Percentiles rank a stretch among this genome's conserved stretches.
These are phyloP conservation scores for Theileria orientalis DNA, from an alignment of 169 alveolate genomes.

Conservation along the genomic window DNA sequence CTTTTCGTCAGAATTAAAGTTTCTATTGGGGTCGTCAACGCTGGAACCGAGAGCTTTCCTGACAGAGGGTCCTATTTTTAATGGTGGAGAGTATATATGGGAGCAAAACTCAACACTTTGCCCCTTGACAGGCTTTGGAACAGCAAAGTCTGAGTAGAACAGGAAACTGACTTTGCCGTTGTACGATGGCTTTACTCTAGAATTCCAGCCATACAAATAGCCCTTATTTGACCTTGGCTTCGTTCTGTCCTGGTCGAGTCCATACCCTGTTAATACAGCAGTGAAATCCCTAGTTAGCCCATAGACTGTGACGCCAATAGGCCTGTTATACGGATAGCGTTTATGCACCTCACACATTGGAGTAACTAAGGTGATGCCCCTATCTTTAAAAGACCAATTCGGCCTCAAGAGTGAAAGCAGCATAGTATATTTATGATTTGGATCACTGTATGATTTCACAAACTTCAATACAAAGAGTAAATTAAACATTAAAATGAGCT, in stretches of 20 bases:
- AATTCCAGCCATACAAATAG: constrained; percentile 24
- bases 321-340: constrained; percentile 6
- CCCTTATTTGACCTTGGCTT: constrained; percentile 11
- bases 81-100: constrained; percentile 35
- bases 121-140: constrained; percentile 33
- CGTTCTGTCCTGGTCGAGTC: not conserved
- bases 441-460: not conserved
- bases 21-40: constrained; percentile 10
- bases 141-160: constrained; percentile 13
- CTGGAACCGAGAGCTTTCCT: constrained; percentile 16
- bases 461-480: not conserved
- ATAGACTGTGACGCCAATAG: not conserved
- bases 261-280: constrained; percentile 38
- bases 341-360: constrained; percentile 23
- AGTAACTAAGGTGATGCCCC: not conserved
- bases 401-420: constrained; percentile 25
- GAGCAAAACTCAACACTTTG: constrained; percentile 32
- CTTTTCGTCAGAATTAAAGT: constrained; percentile 33
- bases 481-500: not conserved
- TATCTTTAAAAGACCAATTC: constrained; percentile 1
- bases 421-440: not conserved
- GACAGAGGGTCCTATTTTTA: not conserved
- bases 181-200: constrained; percentile 15
- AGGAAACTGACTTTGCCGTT: constrained; percentile 18
- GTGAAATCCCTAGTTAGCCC: constrained; percentile 8